Evolutionary conservation across 225 moss, liverwort and hornwort species (phyloP), one percentile per base, ranked within the genome.

Genomic region (Thuidium tamariscinum): DNA sequence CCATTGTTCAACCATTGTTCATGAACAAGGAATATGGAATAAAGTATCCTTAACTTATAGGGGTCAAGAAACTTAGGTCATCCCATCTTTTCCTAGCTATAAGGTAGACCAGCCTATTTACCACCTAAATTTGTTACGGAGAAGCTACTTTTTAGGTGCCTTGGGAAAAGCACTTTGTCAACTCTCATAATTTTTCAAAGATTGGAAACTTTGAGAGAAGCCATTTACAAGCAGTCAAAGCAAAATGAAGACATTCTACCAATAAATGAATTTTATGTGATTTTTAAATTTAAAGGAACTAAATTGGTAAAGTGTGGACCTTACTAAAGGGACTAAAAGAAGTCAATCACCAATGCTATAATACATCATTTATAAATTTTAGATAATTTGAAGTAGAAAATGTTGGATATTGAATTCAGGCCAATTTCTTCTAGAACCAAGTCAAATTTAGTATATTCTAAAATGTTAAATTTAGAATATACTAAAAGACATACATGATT

Each of bases 201-300:
- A 48, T 12, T 73, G 2, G 30, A 19, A 19, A 19, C 2, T 73
- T 49, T 49, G 11, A 30, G 7, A 73, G 1, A 73, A 73, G 20
- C 1, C 6, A 19, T 11, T 48, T 19, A 7, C 32, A 30, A 73
- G 7, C n/a, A n/a, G n/a, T n/a, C n/a, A n/a, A n/a, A n/a, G n/a
- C 17, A 32, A 1, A 19, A 32, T 48, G 7, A 32, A 48, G 30
- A 7, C 2, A 30, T 30, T 72, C 0, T 0, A 0, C 10, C 6
- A 46, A 11, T 3, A 30, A 25, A 32, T 32, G 4, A 32, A 18
- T 32, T 32, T 32, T 7, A 18, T 48, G 18, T 48, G 19, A 73
- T 48, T 48, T 19, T 48, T 30, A 48, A 49, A 32, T 49, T 32
- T 12, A 0, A 49, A 7, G 20, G 1, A 12, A 34, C 16, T 4